phyloP scores from a whole-genome alignment of 306 rosid species.

The Prunus mume region DNA sequence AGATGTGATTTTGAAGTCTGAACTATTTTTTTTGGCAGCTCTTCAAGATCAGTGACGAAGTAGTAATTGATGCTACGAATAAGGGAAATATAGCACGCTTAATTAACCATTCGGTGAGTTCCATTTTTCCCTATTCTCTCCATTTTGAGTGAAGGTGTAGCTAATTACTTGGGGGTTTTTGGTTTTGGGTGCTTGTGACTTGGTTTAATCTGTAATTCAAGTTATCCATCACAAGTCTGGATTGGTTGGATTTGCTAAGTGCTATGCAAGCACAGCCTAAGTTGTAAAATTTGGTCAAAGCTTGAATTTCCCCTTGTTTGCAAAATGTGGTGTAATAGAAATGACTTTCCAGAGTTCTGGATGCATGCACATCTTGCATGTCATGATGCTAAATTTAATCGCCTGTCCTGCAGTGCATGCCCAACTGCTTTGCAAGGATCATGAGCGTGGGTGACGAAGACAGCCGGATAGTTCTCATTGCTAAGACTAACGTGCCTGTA shows the following conservation, averaged over 20 bases:
- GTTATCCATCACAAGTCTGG: not conserved
- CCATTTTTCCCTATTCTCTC: not conserved
- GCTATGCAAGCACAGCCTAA: too few relatives aligned
- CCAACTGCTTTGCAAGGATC: constrained; percentile 95
- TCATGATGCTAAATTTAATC: constrained; percentile 5
- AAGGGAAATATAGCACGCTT: constrained; percentile 89
- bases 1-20: constrained; percentile 14
- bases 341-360: not conserved
- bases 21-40: constrained; percentile 59
- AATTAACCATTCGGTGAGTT: constrained; percentile 91
- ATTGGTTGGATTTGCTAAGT: not conserved
- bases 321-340: not conserved
- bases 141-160: not conserved
- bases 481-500: constrained; percentile 70
- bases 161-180: not conserved
- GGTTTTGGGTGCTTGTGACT: not conserved
- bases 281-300: not conserved
- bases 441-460: constrained; percentile 66
- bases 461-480: constrained; percentile 87
- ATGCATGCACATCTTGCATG: not conserved
- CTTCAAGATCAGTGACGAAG: constrained; percentile 95
- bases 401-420: constrained; percentile 78
- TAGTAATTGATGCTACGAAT: constrained; percentile 81
- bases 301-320: too few relatives aligned
- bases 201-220: not conserved